Conservation (phyloP, 2,329 filamentous ascomycete genomes). For the Colletotrichum caudatum region DNA sequence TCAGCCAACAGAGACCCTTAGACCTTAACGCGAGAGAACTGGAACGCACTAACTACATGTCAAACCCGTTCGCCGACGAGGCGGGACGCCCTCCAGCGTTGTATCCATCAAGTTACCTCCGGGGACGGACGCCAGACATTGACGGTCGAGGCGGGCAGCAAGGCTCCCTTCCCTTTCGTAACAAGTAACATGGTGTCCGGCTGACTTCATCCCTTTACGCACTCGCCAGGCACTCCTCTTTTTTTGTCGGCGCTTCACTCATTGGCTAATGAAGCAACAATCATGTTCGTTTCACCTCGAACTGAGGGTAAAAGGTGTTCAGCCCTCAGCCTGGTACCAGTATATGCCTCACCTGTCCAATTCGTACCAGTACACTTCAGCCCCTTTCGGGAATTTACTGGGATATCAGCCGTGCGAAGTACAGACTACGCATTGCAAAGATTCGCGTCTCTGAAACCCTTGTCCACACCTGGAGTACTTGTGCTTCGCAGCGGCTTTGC, state of each 20-base stretch:
- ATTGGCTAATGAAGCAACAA: slow-evolving; percentile 35
- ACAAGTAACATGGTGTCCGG: slow-evolving; percentile 21
- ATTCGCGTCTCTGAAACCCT: slow-evolving; percentile 30
- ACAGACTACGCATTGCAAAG: slow-evolving; percentile 16
- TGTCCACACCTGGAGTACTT: slow-evolving; percentile 20
- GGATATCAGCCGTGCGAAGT: slow-evolving; percentile 10
- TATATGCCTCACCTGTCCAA: slow-evolving; percentile 28
- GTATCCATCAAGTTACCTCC: neutral
- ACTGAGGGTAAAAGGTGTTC: slow-evolving; percentile 19
- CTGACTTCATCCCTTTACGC: slow-evolving; percentile 20
- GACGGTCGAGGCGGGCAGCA: neutral
- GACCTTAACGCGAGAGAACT: neutral
- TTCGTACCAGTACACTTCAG: slow-evolving; percentile 4
- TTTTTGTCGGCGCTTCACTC: slow-evolving; percentile 12
- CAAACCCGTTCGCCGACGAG: slow-evolving; percentile 18
- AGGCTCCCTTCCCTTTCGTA: neutral
- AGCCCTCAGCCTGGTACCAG: slow-evolving; percentile 12
- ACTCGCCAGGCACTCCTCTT: slow-evolving; percentile 18
- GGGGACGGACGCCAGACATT: neutral
- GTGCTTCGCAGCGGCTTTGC: neutral
- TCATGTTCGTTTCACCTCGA: slow-evolving; percentile 35
- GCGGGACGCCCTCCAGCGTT: slow-evolving; percentile 2
- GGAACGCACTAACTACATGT: neutral
- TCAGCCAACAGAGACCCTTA: slow-evolving; percentile 11
- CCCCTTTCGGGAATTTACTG: slow-evolving; percentile 20